A percentile compares a stretch with the other conserved stretches of the same genome.
phyloP scores from a whole-genome alignment of 495 filamentous ascomycete species.

The Penicillium pulvis region DNA sequence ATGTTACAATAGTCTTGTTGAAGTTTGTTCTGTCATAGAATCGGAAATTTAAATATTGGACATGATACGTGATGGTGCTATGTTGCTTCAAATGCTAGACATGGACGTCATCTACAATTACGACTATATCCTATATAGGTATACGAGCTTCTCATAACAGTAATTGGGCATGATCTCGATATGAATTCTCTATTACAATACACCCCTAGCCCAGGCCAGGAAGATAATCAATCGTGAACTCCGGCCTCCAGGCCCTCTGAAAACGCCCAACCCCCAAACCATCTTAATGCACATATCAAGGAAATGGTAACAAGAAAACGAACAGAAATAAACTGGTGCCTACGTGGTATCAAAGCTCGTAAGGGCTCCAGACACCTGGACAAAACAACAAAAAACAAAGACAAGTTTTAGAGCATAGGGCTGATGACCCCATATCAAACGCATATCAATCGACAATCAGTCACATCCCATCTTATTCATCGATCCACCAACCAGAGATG shows the following conservation, averaged over 20 bases:
- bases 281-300: slow-evolving; percentile 26
- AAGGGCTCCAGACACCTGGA: not conserved
- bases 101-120: not conserved
- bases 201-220: slow-evolving; percentile 11
- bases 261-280: slow-evolving; percentile 26
- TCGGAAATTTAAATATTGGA: too few species aligned
- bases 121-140: not conserved
- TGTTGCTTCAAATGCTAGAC: too few species aligned
- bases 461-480: not conserved
- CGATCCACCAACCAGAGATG: not conserved
- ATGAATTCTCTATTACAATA: slow-evolving; percentile 24
- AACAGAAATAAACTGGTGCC: not conserved
- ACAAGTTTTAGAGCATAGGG: not conserved
- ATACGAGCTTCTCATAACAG: not conserved
- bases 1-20: not conserved
- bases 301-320: slow-evolving; percentile 8
- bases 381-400: slow-evolving; percentile 6
- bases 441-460: slow-evolving; percentile 7
- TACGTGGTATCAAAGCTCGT: not conserved
- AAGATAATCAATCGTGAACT: slow-evolving; percentile 14
- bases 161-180: not conserved
- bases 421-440: not conserved
- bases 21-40: not conserved
- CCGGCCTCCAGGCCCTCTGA: slow-evolving; percentile 18
- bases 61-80: not conserved